phyloP scores from a whole-genome alignment of 805 yeast genomes.

The Hanseniaspora guilliermondii region DNA sequence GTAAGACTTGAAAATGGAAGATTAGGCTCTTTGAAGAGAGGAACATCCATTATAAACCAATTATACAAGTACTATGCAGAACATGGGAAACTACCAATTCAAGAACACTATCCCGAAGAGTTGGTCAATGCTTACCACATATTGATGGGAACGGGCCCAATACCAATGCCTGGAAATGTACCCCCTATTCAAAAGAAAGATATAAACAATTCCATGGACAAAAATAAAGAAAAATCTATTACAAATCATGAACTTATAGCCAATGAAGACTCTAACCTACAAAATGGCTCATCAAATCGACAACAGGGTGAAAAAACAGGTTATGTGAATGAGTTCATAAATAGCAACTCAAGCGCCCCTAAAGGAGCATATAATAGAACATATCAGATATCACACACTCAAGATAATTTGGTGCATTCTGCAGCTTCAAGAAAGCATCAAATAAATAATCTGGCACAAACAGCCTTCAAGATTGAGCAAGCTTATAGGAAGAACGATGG shows the following conservation, averaged over 20 bases:
- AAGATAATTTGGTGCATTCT: background rate
- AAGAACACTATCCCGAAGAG: constrained; percentile 26
- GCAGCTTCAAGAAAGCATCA: constrained; percentile 9
- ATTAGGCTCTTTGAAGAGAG: constrained; percentile 60
- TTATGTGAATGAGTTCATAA: background rate
- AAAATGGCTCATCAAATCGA: background rate
- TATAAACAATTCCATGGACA: background rate
- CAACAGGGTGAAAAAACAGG: background rate
- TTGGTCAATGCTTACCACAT: constrained; percentile 13
- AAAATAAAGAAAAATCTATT: background rate
- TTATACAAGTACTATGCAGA: constrained; percentile 56
- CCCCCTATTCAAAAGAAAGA: background rate
- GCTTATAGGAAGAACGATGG: background rate
- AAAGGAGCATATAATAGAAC: background rate
- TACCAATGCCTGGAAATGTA: constrained; percentile 1
- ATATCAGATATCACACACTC: background rate
- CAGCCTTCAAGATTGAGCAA: constrained; percentile 11
- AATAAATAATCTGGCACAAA: constrained; percentile 8
- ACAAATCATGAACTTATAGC: too few species aligned
- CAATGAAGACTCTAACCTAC: too few species aligned
- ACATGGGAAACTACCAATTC: constrained; percentile 32
- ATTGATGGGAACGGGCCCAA: constrained; percentile 10
- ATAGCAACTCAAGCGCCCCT: background rate
- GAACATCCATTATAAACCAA: constrained; percentile 70
- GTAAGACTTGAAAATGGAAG: constrained; percentile 68